Evolutionary conservation across 2,329 filamentous ascomycete species (phyloP), one percentile per base, ranked within the genome.

Genomic region (Aphanoascus verrucosus): DNA sequence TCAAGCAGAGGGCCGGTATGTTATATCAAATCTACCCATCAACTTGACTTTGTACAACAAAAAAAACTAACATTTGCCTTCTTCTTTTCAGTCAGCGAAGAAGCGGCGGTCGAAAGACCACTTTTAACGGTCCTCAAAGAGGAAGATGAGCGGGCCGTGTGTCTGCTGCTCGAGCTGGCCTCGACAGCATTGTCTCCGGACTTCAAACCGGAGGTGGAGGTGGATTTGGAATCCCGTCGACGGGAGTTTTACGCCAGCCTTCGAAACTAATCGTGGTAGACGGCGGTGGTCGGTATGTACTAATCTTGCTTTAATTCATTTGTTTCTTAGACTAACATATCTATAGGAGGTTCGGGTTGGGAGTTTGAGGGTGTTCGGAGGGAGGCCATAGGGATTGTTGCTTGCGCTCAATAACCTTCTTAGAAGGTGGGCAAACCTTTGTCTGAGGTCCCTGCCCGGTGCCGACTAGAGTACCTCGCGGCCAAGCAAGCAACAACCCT

Each of bases 111-210:
- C 28, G 31, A 45, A 43, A 19, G 44, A 44, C 38, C 51, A 43
- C 23, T 51, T 53, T 40, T 44, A 34, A 37, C 52, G 15, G 37
- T 42, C 35, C 43, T 51, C 41, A 53, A 28, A 40, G 52, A 55
- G n/a, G 55, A 61, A 40, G 50, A 55, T 11, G 57, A 61, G 41
- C 35, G 50, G 48, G 38, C 58, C 15, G 56, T 57, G 7, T 50
- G 35, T 37, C 58, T 58, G 31, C 57, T 62, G 20, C 57, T 56
- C 32, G 57, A 57, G 48, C 45, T 61, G 53, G 60, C 57, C 40
- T 52, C 52, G 23, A 55, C 54, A 34, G 60, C 59, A 42, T 47
- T 62, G 28, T 53, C 53, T n/a, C 55, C 56, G n/a, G 56, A 56
- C 17, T 60, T 58, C 52, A 55, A 54, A 12, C 53, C 54, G 28